Percentiles rank a stretch among this genome's conserved stretches.
Conservation (phyloP, 345 rosid genomes). For the Corchorus capsularis region DNA sequence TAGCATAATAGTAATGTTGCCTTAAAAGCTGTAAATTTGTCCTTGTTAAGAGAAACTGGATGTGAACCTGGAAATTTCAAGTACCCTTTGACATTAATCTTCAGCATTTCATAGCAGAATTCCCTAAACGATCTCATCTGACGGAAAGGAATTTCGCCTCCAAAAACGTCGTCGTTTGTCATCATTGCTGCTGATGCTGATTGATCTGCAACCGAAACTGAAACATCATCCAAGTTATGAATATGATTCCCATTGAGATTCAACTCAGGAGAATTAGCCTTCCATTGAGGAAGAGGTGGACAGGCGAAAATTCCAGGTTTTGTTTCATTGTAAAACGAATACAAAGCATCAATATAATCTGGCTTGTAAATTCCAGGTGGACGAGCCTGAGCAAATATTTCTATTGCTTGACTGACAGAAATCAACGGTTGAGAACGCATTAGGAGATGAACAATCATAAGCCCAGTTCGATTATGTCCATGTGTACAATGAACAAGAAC, state of each 20-base stretch:
- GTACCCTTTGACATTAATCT: neutral
- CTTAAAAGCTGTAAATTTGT: constrained; percentile 82
- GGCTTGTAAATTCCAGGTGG: constrained; percentile 95
- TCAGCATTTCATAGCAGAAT: constrained; percentile 9
- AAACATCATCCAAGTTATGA: constrained; percentile 41
- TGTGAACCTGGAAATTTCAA: constrained; percentile 71
- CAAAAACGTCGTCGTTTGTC: constrained; percentile 91
- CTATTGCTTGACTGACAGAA: constrained; percentile 82
- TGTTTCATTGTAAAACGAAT: constrained; percentile 81
- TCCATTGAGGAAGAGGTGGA: constrained; percentile 95
- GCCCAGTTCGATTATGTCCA: constrained; percentile 96
- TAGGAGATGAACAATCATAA: constrained; percentile 86
- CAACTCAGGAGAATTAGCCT: constrained; percentile 64
- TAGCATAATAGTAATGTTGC: constrained; percentile 90
- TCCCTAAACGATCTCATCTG: constrained; percentile 59
- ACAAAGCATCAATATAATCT: constrained; percentile 79
- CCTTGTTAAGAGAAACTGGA: constrained; percentile 84
- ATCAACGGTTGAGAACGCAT: constrained; percentile 67
- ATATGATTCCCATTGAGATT: constrained; percentile 81
- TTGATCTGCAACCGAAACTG: constrained; percentile 3
- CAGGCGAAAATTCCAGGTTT: constrained; percentile 65
- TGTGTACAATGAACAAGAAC: constrained; percentile 95
- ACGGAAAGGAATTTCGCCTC: constrained; percentile 83
- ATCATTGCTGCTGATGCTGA: constrained; percentile 40
- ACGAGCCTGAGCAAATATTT: constrained; percentile 76